These are phyloP conservation scores for Symbiodinium natans DNA, from an alignment of 73 alveolate genomes.

Conservation along the genomic window DNA sequence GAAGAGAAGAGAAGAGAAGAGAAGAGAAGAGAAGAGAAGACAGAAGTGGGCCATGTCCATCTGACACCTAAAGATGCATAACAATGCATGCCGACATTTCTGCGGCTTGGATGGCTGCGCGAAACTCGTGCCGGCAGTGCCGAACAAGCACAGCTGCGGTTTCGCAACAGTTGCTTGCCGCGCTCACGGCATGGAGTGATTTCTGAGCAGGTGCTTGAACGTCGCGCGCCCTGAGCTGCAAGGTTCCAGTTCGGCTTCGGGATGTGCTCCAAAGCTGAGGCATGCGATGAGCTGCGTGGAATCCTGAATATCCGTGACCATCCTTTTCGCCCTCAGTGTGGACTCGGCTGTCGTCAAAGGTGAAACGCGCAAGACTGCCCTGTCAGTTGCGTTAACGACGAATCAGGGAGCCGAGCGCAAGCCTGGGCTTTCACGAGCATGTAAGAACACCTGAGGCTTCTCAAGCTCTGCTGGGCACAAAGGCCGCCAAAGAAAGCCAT, in stretches of 20 bases:
- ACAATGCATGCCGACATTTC: too few species aligned
- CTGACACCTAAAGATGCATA: too few species aligned
- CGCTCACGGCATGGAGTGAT: neutral
- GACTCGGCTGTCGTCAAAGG: neutral
- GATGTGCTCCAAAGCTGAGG: too few species aligned
- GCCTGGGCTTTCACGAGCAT: neutral
- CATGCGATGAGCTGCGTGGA: too few species aligned
- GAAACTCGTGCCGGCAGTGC: too few species aligned
- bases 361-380: slow-evolving; percentile 1
- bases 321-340: neutral
- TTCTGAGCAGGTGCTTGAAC: neutral
- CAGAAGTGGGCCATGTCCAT: too few species aligned
- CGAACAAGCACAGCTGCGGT: neutral
- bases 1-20: neutral
- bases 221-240: slow-evolving; percentile 15
- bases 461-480: neutral
- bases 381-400: neutral
- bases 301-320: too few species aligned
- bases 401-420: neutral
- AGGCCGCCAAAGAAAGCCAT: neutral
- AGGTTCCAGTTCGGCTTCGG: neutral
- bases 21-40: neutral
- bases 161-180: neutral
- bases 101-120: too few species aligned
- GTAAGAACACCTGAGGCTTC: too few species aligned